A percentile compares a stretch with the other conserved stretches of the same genome.
These are phyloP conservation scores for Fusarium sp. DNA, from an alignment of 2,329 filamentous ascomycete genomes.

Conservation along the genomic window DNA sequence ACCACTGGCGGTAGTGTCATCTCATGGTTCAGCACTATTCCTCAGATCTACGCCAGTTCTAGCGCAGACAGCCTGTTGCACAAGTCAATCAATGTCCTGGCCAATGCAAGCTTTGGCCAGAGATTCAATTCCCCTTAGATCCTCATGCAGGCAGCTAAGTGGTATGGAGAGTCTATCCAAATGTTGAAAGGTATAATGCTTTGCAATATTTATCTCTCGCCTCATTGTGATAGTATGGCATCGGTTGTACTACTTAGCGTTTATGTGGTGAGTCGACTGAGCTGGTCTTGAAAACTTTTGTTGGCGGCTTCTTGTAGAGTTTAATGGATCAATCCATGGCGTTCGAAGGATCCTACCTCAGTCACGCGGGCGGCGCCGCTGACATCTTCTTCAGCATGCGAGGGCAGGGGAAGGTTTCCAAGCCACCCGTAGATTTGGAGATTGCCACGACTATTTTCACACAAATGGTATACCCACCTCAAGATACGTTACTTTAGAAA, in stretches of 20 bases:
- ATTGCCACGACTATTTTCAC: background rate
- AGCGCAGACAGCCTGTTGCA: background rate
- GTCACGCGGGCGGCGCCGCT: background rate
- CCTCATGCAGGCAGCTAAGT: background rate
- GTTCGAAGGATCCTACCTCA: background rate
- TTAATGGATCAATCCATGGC: background rate
- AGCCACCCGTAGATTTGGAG: background rate
- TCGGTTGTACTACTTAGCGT: background rate
- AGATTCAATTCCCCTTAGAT: background rate
- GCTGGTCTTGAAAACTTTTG: accelerated
- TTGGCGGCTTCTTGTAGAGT: accelerated
- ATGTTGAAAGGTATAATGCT: background rate
- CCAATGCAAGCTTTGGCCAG: constrained; percentile 2
- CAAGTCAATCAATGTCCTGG: background rate
- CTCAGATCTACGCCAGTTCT: background rate
- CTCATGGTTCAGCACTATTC: background rate
- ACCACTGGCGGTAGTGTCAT: background rate
- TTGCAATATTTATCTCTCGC: background rate
- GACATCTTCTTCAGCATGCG: background rate
- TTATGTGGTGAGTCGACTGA: background rate
- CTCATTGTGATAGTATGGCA: background rate
- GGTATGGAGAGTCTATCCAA: constrained; percentile 1
- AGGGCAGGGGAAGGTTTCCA: background rate
- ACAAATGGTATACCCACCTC: background rate
- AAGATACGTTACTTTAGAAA: accelerated